phyloP scores from a whole-genome alignment of 2,329 filamentous ascomycete species.

The Pseudomassariella vexata region DNA sequence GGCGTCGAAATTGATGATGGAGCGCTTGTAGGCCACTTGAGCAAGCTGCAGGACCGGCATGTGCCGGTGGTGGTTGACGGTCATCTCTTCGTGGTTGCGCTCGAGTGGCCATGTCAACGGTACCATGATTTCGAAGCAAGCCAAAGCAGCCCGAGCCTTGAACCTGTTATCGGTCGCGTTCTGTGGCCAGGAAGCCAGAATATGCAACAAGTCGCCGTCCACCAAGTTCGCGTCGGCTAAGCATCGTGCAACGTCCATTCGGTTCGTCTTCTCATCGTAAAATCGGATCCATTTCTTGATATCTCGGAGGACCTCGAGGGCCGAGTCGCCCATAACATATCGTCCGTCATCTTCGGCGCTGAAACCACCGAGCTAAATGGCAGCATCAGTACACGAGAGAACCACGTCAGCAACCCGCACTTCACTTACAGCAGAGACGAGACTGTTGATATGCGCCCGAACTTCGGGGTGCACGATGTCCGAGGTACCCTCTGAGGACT shows the following conservation, averaged over 20 bases:
- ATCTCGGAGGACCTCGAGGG: constrained; percentile 84
- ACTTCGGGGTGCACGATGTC: constrained; percentile 85
- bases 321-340: constrained; percentile 90
- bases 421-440: constrained; percentile 81
- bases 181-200: constrained; percentile 76
- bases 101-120: constrained; percentile 94
- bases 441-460: constrained; percentile 85
- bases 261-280: constrained; percentile 88
- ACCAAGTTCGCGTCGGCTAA: constrained; percentile 90
- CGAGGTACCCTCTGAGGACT: constrained; percentile 41
- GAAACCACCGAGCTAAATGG: constrained; percentile 71
- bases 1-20: constrained; percentile 77
- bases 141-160: constrained; percentile 73
- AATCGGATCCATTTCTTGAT: constrained; percentile 92
- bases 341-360: constrained; percentile 72
- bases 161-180: constrained; percentile 66
- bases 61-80: constrained; percentile 87
- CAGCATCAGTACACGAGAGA: constrained; percentile 7
- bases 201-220: constrained; percentile 82
- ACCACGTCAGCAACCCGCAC: too few species aligned
- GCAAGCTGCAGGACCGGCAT: constrained; percentile 82
- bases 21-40: constrained; percentile 84
- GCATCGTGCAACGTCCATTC: constrained; percentile 91
- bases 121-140: constrained; percentile 84
- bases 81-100: constrained; percentile 72